phyloP scores from a whole-genome alignment of 106 monocot species.

The Dendrobium officinale region DNA sequence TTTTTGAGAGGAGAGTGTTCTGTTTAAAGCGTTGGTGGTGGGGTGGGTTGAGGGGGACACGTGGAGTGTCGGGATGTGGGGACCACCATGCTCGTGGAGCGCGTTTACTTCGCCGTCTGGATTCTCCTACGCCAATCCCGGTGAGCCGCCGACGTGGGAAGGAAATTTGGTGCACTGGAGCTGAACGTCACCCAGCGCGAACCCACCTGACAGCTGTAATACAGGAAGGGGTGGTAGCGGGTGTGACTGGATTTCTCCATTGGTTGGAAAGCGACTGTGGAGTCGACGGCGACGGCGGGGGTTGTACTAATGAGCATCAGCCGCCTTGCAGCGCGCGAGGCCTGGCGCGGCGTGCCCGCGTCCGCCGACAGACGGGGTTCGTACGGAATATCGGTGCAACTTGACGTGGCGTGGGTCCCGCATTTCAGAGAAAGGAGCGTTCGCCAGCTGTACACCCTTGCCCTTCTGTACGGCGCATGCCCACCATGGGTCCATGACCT shows the following conservation, averaged over 20 bases:
- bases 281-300: neutral
- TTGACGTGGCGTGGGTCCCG: neutral
- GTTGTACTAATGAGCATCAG: neutral
- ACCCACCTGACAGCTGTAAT: too few relatives aligned
- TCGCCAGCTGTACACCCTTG: slow-evolving; percentile 15
- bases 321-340: too few relatives aligned
- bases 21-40: neutral
- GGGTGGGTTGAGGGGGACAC: slow-evolving; percentile 8
- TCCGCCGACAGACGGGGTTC: neutral
- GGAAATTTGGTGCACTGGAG: neutral
- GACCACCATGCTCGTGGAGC: neutral
- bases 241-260: too few relatives aligned
- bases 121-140: neutral
- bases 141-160: neutral
- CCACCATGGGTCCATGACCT: slow-evolving; percentile 3
- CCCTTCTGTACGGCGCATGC: slow-evolving; percentile 18
- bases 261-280: neutral
- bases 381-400: neutral
- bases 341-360: too few relatives aligned
- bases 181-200: neutral
- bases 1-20: too few relatives aligned
- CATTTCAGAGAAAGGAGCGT: neutral
- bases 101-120: slow-evolving; percentile 9
- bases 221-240: neutral
- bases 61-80: slow-evolving; percentile 24